Percentiles rank a stretch among this genome's conserved stretches.
These are phyloP conservation scores for Colletotrichum aenigma DNA, from an alignment of 2,329 filamentous ascomycete species.

Conservation along the genomic window DNA sequence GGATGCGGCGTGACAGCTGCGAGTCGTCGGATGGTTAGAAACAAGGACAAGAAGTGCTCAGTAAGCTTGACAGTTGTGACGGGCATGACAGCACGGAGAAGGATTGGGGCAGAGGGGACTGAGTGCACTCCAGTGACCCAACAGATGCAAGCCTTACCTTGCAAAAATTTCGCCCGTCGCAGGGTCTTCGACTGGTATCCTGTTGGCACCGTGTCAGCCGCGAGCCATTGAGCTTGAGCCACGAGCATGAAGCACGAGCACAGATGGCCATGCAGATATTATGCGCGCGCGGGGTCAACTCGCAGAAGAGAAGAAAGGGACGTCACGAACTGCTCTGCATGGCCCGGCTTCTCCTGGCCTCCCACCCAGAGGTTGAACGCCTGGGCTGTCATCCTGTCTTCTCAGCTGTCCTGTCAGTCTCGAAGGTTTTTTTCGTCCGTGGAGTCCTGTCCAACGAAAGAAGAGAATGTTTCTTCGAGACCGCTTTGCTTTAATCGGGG, in stretches of 20 bases:
- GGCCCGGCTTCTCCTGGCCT: slow-evolving; percentile 34
- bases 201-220: slow-evolving; percentile 28
- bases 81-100: background rate
- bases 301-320: background rate
- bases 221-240: background rate
- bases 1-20: slow-evolving; percentile 53
- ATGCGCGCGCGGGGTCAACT: background rate
- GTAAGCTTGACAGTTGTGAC: background rate
- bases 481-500: background rate
- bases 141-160: slow-evolving; percentile 35
- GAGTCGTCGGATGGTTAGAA: background rate
- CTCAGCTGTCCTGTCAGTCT: slow-evolving; percentile 2
- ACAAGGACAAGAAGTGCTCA: background rate
- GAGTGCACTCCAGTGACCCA: background rate
- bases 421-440: slow-evolving; percentile 2
- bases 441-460: background rate
- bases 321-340: slow-evolving; percentile 48
- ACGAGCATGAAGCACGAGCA: slow-evolving; percentile 1
- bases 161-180: slow-evolving; percentile 57
- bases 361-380: slow-evolving; percentile 27
- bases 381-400: slow-evolving; percentile 19
- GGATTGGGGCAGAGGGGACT: background rate
- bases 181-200: slow-evolving; percentile 58
- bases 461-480: background rate
- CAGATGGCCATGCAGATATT: slow-evolving; percentile 14